phyloP scores from a whole-genome alignment of 169 alveolate genomes.

The Plasmodium inui region DNA sequence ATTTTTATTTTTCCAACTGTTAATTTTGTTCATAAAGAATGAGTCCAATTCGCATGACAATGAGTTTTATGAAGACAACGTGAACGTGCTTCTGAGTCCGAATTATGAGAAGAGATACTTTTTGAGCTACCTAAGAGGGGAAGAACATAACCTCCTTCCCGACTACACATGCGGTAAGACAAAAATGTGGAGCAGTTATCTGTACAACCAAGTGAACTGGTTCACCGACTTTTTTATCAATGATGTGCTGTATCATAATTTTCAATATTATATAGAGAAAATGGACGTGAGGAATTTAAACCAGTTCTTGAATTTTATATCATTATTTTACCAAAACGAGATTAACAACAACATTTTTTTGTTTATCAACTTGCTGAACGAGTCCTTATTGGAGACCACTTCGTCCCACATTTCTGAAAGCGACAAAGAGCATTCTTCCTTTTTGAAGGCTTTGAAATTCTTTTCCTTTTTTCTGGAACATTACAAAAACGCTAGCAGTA shows the following conservation, averaged over 20 bases:
- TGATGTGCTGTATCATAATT: slow-evolving; percentile 51
- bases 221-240: slow-evolving; percentile 54
- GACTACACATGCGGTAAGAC: background rate
- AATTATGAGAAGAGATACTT: slow-evolving; percentile 33
- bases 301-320: slow-evolving; percentile 48
- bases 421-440: background rate
- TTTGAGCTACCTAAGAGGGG: slow-evolving; percentile 5
- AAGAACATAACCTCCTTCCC: background rate
- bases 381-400: slow-evolving; percentile 18
- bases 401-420: background rate
- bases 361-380: slow-evolving; percentile 55
- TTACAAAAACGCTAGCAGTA: slow-evolving; percentile 57
- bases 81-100: background rate
- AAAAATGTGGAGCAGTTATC: background rate
- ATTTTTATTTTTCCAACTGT: slow-evolving; percentile 65
- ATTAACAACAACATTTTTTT: slow-evolving; percentile 59
- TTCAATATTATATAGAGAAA: slow-evolving; percentile 45
- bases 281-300: slow-evolving; percentile 45
- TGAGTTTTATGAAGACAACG: slow-evolving; percentile 20
- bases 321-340: slow-evolving; percentile 50
- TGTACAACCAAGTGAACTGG: slow-evolving; percentile 21
- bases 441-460: slow-evolving; percentile 43
- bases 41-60: slow-evolving; percentile 27
- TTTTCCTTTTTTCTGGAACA: slow-evolving; percentile 66
- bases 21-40: slow-evolving; percentile 58